A percentile compares a stretch with the other conserved stretches of the same genome.
These are phyloP conservation scores for Ophiocordyceps camponoti-saundersi DNA, from an alignment of 2,329 filamentous ascomycete species.

Conservation along the genomic window DNA sequence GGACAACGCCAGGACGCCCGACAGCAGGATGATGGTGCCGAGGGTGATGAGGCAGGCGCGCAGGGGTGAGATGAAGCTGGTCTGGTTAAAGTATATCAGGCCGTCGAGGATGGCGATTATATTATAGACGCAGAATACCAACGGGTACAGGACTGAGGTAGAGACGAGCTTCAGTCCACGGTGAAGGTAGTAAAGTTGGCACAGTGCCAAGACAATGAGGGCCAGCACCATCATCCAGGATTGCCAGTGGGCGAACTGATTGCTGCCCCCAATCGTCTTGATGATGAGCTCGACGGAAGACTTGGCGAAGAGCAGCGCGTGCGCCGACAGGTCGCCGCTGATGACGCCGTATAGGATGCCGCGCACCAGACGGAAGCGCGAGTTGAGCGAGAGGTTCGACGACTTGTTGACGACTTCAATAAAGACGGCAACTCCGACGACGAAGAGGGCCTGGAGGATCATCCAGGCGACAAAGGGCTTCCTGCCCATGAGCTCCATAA, in stretches of 20 bases:
- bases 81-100: constrained; percentile 90
- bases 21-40: constrained; percentile 71
- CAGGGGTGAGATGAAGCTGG: constrained; percentile 56
- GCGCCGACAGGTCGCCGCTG: constrained; percentile 84
- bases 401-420: constrained; percentile 38
- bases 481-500: constrained; percentile 58
- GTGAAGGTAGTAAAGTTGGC: constrained; percentile 90
- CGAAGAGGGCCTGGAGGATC: constrained; percentile 57
- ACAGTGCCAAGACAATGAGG: constrained; percentile 66
- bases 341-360: constrained; percentile 81
- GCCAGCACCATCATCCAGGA: constrained; percentile 81
- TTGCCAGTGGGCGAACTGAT: constrained; percentile 91
- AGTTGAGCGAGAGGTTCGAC: constrained; percentile 37
- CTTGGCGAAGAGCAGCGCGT: constrained; percentile 85
- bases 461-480: constrained; percentile 80
- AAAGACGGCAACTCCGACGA: constrained; percentile 47
- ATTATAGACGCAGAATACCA: constrained; percentile 98
- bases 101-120: constrained; percentile 96
- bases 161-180: constrained; percentile 86
- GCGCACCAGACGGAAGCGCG: constrained; percentile 56
- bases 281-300: constrained; percentile 91
- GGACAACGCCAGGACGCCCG: constrained; percentile 77
- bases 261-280: constrained; percentile 65
- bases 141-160: constrained; percentile 86
- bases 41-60: constrained; percentile 70